Conservation (phyloP, 1,139 yeast species). For the Spencermartinsiella ligniputridi region DNA sequence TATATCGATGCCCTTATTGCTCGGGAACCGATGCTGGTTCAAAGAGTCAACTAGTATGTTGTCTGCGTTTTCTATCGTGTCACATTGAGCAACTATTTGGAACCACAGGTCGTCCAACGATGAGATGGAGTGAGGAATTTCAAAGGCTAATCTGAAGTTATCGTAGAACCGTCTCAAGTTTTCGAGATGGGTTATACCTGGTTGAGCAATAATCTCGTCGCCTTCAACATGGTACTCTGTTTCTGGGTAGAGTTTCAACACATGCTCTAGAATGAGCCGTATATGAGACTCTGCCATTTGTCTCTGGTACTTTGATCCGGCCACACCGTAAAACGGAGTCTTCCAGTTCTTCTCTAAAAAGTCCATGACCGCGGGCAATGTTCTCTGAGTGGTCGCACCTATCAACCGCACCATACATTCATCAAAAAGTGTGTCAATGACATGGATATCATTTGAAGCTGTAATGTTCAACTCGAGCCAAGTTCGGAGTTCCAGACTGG, state of each 20-base stretch:
- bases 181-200: constrained; percentile 16
- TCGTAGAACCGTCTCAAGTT: constrained; percentile 17
- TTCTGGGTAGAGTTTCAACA: constrained; percentile 14
- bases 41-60: constrained; percentile 18
- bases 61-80: constrained; percentile 26
- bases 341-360: constrained; percentile 16
- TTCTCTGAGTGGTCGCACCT: constrained; percentile 8
- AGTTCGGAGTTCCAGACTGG: constrained; percentile 14
- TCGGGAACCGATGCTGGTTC: constrained; percentile 17
- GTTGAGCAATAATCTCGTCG: constrained; percentile 17
- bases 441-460: constrained; percentile 7
- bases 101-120: constrained; percentile 26
- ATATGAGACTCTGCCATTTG: constrained; percentile 12
- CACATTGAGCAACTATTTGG: constrained; percentile 27
- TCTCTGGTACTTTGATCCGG: neutral
- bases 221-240: constrained; percentile 14
- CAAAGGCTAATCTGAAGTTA: constrained; percentile 9
- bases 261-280: constrained; percentile 14
- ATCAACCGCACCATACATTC: constrained; percentile 16
- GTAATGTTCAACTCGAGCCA: constrained; percentile 17
- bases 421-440: constrained; percentile 10
- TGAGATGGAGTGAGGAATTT: constrained; percentile 8
- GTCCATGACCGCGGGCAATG: constrained; percentile 17
- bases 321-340: constrained; percentile 17
- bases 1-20: constrained; percentile 24